phyloP scores from a whole-genome alignment of 2,329 filamentous ascomycete genomes.

The Periglandula ipomoeae region DNA sequence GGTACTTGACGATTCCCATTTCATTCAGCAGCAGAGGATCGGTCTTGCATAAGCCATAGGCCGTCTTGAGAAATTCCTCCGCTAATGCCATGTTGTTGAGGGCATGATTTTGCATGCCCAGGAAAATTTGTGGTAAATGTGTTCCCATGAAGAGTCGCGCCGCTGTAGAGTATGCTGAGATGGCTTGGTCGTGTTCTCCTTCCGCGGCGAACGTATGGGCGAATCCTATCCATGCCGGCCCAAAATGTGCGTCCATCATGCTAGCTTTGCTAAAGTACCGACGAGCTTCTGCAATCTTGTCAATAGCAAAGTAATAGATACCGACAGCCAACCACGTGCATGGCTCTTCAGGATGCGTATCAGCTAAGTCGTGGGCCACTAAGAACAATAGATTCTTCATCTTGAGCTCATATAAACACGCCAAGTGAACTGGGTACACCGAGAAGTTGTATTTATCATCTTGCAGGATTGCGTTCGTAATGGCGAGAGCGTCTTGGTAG shows the following conservation, averaged over 20 bases:
- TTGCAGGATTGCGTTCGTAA: conserved; percentile 75
- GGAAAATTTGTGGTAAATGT: conserved; percentile 87
- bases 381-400: conserved; percentile 86
- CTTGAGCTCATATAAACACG: conserved; percentile 79
- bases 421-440: conserved; percentile 84
- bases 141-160: conserved; percentile 93
- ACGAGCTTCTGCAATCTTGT: conserved; percentile 84
- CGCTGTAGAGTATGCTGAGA: conserved; percentile 93
- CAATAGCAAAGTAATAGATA: conserved; percentile 85
- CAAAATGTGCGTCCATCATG: conserved; percentile 95
- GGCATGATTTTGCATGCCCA: conserved; percentile 97
- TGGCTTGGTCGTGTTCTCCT: conserved; percentile 95
- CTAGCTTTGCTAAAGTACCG: conserved; percentile 96
- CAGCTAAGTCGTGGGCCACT: conserved; percentile 83
- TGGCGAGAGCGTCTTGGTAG: conserved; percentile 74
- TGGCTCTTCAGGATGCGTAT: conserved; percentile 83
- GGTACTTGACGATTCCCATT: conserved; percentile 91
- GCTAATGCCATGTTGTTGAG: conserved; percentile 91
- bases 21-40: conserved; percentile 92
- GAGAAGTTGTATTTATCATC: conserved; percentile 83
- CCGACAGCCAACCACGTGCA: conserved; percentile 92
- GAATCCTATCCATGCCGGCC: conserved; percentile 96
- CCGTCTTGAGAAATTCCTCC: conserved; percentile 87
- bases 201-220: conserved; percentile 97
- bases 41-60: conserved; percentile 70